Evolutionary conservation across 306 rosid genomes (phyloP).

Genomic region (Mimosa pudica): DNA sequence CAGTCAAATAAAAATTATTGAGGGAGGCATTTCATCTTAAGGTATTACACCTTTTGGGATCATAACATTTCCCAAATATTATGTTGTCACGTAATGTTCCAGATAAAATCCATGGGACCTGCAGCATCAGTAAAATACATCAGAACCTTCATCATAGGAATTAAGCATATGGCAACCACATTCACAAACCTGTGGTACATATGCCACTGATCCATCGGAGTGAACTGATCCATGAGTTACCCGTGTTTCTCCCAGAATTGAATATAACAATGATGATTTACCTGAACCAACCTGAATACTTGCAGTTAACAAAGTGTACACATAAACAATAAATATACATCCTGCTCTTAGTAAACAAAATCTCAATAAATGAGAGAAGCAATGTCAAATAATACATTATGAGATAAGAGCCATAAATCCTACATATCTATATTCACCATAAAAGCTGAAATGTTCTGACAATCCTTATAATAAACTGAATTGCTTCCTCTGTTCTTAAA

Average conservation of each 20-base stretch:
- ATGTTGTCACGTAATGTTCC: conserved; percentile 94
- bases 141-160: conserved; percentile 33
- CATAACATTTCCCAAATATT: conserved; percentile 75
- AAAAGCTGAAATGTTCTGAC: neutral
- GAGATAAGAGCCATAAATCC: too few species aligned
- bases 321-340: neutral
- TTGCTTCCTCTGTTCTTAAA: neutral
- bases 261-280: conserved; percentile 80
- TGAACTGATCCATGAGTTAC: conserved; percentile 65
- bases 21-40: conserved; percentile 5
- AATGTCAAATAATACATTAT: too few species aligned
- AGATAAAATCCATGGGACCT: conserved; percentile 95
- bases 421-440: neutral
- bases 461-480: neutral
- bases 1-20: conserved; percentile 8
- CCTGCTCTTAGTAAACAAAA: too few species aligned
- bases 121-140: conserved; percentile 32
- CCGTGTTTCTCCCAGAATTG: conserved; percentile 77
- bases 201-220: conserved; percentile 67
- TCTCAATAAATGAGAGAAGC: too few species aligned
- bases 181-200: conserved; percentile 87
- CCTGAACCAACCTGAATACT: conserved; percentile 95
- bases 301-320: conserved; percentile 29
- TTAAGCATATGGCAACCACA: conserved; percentile 17
- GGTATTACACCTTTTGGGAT: conserved; percentile 61